Percentiles rank a stretch among this genome's conserved stretches.
Conservation (phyloP, 2,329 filamentous ascomycete genomes). For the Aureobasidium sp. region DNA sequence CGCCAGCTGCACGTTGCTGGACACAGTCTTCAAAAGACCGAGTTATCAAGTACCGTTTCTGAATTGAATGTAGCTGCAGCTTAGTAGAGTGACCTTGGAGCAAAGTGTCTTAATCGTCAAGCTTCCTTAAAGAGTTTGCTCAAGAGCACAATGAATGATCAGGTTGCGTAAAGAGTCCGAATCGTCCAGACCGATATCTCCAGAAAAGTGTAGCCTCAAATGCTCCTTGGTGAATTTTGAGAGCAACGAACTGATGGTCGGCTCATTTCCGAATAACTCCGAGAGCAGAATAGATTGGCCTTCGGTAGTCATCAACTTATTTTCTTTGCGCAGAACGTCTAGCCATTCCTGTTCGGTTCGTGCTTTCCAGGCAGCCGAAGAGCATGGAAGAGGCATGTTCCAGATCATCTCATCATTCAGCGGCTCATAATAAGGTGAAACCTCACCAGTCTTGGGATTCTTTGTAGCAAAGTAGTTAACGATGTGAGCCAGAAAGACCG, state of each 20-base stretch:
- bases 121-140: neutral
- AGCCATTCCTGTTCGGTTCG: neutral
- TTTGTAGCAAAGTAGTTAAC: neutral
- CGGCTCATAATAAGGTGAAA: neutral
- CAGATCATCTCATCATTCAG: neutral
- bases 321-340: neutral
- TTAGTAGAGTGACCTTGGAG: no score
- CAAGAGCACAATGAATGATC: neutral
- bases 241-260: neutral
- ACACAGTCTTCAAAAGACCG: no score
- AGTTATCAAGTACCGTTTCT: no score
- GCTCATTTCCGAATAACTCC: neutral
- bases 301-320: neutral
- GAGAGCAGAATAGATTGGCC: neutral
- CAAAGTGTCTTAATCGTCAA: no score
- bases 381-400: neutral
- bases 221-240: neutral
- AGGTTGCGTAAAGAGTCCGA: neutral
- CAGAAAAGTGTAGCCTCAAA: neutral
- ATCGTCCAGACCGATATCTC: neutral
- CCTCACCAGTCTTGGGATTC: neutral
- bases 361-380: neutral
- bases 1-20: no score
- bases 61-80: no score
- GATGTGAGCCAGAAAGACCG: neutral